Base-by-base conservation (phyloP, 163 green algal genomes). In the Prototheca cutis region DNA sequence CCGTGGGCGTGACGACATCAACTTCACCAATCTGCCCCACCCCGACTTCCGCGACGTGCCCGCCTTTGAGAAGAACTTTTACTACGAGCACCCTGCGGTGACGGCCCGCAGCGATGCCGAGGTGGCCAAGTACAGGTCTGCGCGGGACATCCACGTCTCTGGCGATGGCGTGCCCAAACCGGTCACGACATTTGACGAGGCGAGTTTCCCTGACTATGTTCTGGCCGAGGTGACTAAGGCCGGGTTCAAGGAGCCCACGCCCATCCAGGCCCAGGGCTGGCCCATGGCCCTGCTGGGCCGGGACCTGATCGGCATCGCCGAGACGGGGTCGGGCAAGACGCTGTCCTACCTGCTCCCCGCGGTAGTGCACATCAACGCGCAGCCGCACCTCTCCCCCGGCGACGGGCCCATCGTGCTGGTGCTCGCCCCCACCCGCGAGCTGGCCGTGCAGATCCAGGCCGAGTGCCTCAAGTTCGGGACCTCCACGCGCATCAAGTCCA, bases 311-410 rank as follows among this genome's bases (percentile, higher is more conserved):
- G 90, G 86, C 27, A 70, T 98, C 21, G 91, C 93, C 2, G 88
- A 98, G 71, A 99, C 93, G 31, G 93, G 93, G 3, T 94, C 80
- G 21, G 93, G 93, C 48, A 99, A 99, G 71, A 99, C 93, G 1
- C 69, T 95, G 10, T 83, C 86, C 13, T 99, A 96, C 69, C 74
- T 97, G 48, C 78, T 99, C 40, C 92, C 92, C n/a, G 88, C 86
- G 7, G 75, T 99, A 6, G 83, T 97, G 45, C 92, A 97, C 79
- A 94, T 97, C 71, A 96, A 93, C 66, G 87, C 87, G 3, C 85
- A 64, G 54, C 31, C 69, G 24, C 65, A 71, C 36, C 32, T 80
- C 48, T 32, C 66, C 33, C 70, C 74, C 21, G 71, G 74, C 45
- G 55, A 79, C 31, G 80, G 86, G 23, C 87, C 93, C 17, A 97